phyloP scores from a whole-genome alignment of 169 alveolate genomes.

The Perkinsus olseni region DNA sequence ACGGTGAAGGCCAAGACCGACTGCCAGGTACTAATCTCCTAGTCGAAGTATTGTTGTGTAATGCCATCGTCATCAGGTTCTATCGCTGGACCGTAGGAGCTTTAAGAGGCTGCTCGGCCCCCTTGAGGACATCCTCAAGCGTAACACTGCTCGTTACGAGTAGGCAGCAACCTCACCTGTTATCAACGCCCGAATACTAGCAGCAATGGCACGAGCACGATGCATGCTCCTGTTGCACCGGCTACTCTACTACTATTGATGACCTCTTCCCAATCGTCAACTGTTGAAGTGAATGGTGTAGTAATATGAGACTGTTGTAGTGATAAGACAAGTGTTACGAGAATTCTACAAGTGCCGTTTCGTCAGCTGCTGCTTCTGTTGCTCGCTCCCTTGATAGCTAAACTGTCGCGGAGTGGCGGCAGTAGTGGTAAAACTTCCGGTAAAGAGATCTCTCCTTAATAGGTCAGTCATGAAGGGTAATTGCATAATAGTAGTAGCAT shows the following conservation, averaged over 20 bases:
- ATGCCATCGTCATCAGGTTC: slow-evolving; percentile 19
- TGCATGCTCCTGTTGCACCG: no score
- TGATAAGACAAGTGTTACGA: background rate
- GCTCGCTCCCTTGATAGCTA: no score
- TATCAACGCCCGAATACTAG: no score
- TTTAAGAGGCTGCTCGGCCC: slow-evolving; percentile 90
- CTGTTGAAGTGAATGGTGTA: background rate
- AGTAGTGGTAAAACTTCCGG: background rate
- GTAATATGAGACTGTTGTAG: background rate
- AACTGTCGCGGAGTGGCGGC: no score
- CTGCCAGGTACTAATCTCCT: background rate
- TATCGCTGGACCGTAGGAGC: slow-evolving; percentile 75
- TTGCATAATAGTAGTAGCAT: no score
- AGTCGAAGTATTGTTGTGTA: background rate
- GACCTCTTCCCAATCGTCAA: no score
- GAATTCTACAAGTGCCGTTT: background rate
- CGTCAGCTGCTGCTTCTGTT: background rate
- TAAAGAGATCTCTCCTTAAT: background rate
- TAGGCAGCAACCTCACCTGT: no score
- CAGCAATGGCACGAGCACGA: no score
- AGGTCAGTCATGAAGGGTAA: no score
- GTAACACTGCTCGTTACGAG: slow-evolving; percentile 77
- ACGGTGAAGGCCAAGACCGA: slow-evolving; percentile 66
- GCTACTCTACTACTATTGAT: no score
- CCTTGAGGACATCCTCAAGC: slow-evolving; percentile 72